phyloP scores from a whole-genome alignment of 352 stramenopile species.

The Plasmopara halstedii region DNA sequence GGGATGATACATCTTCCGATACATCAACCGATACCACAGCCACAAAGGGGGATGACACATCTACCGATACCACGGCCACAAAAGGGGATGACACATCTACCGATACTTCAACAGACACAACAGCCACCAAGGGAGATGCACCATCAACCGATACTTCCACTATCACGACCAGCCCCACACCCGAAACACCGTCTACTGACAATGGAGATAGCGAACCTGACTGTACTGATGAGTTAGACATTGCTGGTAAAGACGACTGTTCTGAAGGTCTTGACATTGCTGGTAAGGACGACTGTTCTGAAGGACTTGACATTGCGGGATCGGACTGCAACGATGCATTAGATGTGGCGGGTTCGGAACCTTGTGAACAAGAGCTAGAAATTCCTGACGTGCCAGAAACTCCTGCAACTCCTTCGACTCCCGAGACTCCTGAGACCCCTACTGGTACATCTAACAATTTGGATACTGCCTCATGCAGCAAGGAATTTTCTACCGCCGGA shows the following conservation, averaged over 20 bases:
- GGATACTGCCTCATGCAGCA: constrained; percentile 12
- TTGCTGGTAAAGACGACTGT: constrained; percentile 21
- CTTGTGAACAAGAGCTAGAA: constrained; percentile 25
- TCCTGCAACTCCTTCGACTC: background rate
- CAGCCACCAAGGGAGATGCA: background rate
- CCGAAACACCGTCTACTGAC: background rate
- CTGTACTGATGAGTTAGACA: constrained; percentile 21
- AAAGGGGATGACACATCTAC: background rate
- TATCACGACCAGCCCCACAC: too few relatives aligned
- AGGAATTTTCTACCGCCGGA: constrained; percentile 17
- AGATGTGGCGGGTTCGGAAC: constrained; percentile 21
- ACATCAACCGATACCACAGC: background rate
- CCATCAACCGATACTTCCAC: background rate
- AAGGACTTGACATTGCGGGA: constrained; percentile 25
- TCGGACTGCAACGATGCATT: constrained; percentile 23
- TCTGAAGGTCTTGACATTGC: constrained; percentile 20
- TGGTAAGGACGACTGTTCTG: constrained; percentile 13
- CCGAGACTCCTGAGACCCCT: too few relatives aligned
- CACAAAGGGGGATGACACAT: background rate
- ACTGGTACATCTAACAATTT: constrained; percentile 9
- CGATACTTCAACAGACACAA: background rate
- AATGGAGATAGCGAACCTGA: background rate
- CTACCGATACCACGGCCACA: background rate
- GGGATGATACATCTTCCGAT: background rate
- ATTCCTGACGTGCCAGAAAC: constrained; percentile 12